A percentile compares a stretch with the other conserved stretches of the same genome.
Conservation (phyloP, 768 basidiomycete species). For the Boletus pseudopeckii region DNA sequence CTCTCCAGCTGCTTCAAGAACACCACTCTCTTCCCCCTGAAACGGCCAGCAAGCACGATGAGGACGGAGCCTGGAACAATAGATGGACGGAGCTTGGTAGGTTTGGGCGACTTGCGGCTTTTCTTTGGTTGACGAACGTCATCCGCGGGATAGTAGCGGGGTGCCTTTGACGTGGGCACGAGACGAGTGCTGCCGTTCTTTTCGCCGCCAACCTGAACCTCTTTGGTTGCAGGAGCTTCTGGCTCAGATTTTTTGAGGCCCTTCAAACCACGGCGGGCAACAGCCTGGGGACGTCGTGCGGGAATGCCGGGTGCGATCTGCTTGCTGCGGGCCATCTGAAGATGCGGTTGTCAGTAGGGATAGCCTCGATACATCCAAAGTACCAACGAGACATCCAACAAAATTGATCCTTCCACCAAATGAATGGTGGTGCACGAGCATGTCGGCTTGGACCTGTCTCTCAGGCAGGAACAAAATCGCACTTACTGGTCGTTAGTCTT, state of each 20-base stretch:
- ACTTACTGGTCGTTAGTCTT: conserved; percentile 44
- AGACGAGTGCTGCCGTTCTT: conserved; percentile 90
- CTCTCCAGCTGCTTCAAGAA: conserved; percentile 94
- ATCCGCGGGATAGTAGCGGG: conserved; percentile 93
- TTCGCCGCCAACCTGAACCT: conserved; percentile 82
- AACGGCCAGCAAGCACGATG: conserved; percentile 96
- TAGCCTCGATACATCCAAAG: conserved; percentile 34
- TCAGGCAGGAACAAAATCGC: conserved; percentile 19
- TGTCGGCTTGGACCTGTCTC: not conserved
- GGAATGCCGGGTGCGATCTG: conserved; percentile 79
- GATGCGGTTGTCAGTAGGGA: conserved; percentile 18
- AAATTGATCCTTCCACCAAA: conserved; percentile 9
- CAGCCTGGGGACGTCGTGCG: conserved; percentile 79
- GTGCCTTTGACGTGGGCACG: conserved; percentile 80
- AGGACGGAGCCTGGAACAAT: conserved; percentile 94
- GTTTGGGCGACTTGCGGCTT: conserved; percentile 81
- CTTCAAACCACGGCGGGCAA: conserved; percentile 79
- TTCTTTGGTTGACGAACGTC: conserved; percentile 90
- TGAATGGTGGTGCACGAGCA: not conserved
- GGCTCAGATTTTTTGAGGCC: conserved; percentile 75
- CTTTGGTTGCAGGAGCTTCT: conserved; percentile 59
- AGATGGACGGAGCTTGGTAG: conserved; percentile 73
- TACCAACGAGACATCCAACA: conserved; percentile 33
- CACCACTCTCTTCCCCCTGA: conserved; percentile 97
- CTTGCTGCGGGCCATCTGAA: conserved; percentile 83